These are phyloP conservation scores for Tolypocladium tropicale DNA, from an alignment of 2,329 filamentous ascomycete species.

Conservation along the genomic window DNA sequence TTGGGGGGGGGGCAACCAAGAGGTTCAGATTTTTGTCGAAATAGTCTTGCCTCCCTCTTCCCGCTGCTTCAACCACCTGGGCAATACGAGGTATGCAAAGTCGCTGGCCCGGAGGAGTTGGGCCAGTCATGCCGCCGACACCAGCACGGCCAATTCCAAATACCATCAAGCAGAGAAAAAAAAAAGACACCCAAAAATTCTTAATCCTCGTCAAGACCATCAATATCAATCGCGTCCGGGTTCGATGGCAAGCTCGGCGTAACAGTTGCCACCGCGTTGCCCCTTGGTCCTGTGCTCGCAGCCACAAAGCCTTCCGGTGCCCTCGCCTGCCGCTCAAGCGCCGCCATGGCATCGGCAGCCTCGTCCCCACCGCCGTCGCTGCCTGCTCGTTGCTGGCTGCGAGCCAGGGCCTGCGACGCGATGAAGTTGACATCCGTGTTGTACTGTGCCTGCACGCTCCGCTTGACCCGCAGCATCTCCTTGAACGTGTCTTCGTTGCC, in stretches of 20 bases:
- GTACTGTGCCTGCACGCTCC: constrained; percentile 94
- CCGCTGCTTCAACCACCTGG: neutral
- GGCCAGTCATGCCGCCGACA: neutral
- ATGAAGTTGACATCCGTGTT: constrained; percentile 99
- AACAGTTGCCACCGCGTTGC: constrained; percentile 27
- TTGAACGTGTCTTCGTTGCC: constrained; percentile 99
- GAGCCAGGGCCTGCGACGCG: constrained; percentile 84
- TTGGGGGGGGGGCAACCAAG: neutral
- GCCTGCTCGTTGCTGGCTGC: constrained; percentile 57
- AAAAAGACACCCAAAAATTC: neutral
- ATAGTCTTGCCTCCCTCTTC: neutral
- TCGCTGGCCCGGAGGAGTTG: neutral
- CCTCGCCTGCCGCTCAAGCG: constrained; percentile 76
- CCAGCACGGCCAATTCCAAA: neutral
- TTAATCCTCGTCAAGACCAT: constrained; percentile 55
- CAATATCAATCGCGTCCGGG: constrained; percentile 77
- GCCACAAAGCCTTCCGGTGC: constrained; percentile 88
- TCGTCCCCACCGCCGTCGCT: constrained; percentile 26
- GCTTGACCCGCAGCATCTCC: constrained; percentile 96
- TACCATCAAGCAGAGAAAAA: neutral
- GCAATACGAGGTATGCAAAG: neutral
- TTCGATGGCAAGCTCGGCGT: constrained; percentile 44
- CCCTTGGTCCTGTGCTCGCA: constrained; percentile 64
- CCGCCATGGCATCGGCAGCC: constrained; percentile 75
- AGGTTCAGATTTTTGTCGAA: neutral